Evolutionary conservation across 495 filamentous ascomycete species (phyloP), one percentile per base, ranked within the genome.

Genomic region (Xylaria venustula): DNA sequence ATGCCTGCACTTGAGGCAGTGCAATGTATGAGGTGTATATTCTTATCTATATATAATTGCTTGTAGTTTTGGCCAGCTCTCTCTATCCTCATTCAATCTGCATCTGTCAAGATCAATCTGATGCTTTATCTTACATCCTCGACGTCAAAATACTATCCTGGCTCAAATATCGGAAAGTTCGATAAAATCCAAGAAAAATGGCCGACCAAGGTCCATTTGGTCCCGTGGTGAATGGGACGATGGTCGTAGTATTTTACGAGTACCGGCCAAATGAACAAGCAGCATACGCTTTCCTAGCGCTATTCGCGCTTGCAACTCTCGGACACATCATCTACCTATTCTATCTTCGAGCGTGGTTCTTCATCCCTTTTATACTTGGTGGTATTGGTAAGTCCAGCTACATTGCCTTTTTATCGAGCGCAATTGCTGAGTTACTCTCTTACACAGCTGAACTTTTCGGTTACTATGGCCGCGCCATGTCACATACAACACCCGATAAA

Each of bases 241-340:
- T 56, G 46, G 47, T 34, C 17, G 56, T 65, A 7, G 58, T 62
- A 26, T 61, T 82, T 66, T 84, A 79, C 62, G 73, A 75, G 3
- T 84, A 83, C 57, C 73, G 64, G 28, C 81, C 81, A 4, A 81
- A 79, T 11, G 64, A 71, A 25, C 51, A 73, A n/a, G 78, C 81
- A 6, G 79, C 72, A 0, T 78, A 73, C 54, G 72, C 76, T n/a
- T 84, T 80, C 60, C 63, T 80, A 54, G 81, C 63, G 12, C 65
- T 83, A 1, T 84, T 84, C 57, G 79, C 69, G 0, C 45, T 81
- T 12, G 63, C 71, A 14, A 78, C 73, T 5, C 32, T 77, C 1
- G 58, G 65, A 0, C 81, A 84, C 48, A 54, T 79, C 2, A 59
- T 81, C 14, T 62, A 77, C 52, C 77, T 78, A 51, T 73, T 79